Conservation (phyloP, 441 rosid genomes). For the Flueggea neowawraea region DNA sequence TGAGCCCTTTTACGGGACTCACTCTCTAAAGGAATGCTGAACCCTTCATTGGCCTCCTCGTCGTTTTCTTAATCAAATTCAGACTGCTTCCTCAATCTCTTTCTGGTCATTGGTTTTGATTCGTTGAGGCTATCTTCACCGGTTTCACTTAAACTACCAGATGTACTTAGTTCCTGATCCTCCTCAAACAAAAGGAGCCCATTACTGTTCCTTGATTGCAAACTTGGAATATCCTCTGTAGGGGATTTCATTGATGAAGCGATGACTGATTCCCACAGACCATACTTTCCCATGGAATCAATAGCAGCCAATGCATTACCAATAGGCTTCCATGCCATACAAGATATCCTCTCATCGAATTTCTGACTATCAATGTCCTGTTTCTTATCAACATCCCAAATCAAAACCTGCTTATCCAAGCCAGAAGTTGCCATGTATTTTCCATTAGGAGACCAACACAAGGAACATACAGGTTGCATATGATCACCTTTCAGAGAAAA, state of each 20-base stretch:
- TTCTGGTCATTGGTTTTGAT: slow-evolving; percentile 56
- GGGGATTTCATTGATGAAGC: slow-evolving; percentile 94
- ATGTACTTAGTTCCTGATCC: slow-evolving; percentile 40
- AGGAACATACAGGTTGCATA: slow-evolving; percentile 55
- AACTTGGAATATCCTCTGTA: slow-evolving; percentile 63
- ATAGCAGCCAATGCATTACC: slow-evolving; percentile 86
- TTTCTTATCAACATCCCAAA: slow-evolving; percentile 84
- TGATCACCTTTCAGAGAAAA: slow-evolving; percentile 86
- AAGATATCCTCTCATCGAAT: slow-evolving; percentile 67
- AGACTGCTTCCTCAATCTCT: slow-evolving; percentile 60
- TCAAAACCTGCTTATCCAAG: slow-evolving; percentile 77
- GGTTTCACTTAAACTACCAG: slow-evolving; percentile 66
- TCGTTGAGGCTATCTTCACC: slow-evolving; percentile 58
- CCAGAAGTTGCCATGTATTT: slow-evolving; percentile 91
- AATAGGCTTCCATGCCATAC: slow-evolving; percentile 91
- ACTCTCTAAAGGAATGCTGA: slow-evolving; percentile 33
- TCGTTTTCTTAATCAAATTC: slow-evolving; percentile 37
- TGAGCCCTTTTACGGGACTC: slow-evolving; percentile 35
- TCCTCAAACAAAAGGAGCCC: slow-evolving; percentile 74
- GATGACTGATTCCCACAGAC: slow-evolving; percentile 86
- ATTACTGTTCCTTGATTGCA: slow-evolving; percentile 55
- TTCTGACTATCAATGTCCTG: slow-evolving; percentile 88
- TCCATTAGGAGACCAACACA: slow-evolving; percentile 94
- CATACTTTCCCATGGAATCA: slow-evolving; percentile 76
- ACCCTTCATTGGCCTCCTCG: slow-evolving; percentile 41